phyloP scores from a whole-genome alignment of 2,329 filamentous ascomycete genomes.

The Ceratocystis lukuohia region DNA sequence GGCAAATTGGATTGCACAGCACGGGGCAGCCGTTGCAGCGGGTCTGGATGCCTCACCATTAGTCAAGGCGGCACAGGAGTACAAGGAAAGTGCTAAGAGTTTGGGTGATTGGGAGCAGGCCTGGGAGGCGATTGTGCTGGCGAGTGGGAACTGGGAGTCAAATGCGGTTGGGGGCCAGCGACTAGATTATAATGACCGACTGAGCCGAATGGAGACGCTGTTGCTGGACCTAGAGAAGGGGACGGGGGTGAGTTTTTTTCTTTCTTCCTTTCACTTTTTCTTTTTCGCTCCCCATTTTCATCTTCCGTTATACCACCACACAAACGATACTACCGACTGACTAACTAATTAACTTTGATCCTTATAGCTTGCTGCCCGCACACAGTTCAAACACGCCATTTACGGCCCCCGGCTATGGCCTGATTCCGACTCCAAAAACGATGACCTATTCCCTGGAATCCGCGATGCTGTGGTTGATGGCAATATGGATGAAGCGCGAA shows the following conservation, averaged over 20 bases:
- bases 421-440: constrained; percentile 42
- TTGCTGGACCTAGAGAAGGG: constrained; percentile 61
- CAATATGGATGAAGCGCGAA: constrained; percentile 56
- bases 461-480: constrained; percentile 61
- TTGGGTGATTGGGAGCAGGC: constrained; percentile 56
- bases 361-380: constrained; percentile 61
- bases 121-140: constrained; percentile 63
- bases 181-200: constrained; percentile 62
- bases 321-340: not conserved
- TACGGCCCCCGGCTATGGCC: constrained; percentile 75
- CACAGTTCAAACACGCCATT: constrained; percentile 87
- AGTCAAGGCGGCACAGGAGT: constrained; percentile 44
- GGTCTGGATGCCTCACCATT: constrained; percentile 26
- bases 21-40: constrained; percentile 26
- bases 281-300: not conserved
- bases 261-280: not conserved
- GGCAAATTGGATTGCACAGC: constrained; percentile 47
- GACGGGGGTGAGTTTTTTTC: constrained; percentile 53
- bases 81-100: constrained; percentile 38
- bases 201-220: constrained; percentile 70
- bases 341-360: constrained; percentile 20
- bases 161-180: constrained; percentile 52
- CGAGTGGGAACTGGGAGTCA: constrained; percentile 62
- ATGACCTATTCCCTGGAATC: constrained; percentile 61
- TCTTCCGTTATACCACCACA: not conserved